Evolutionary conservation across 495 filamentous ascomycete genomes (phyloP), one percentile per base, ranked within the genome.

Genomic region (Daldinia childiae): DNA sequence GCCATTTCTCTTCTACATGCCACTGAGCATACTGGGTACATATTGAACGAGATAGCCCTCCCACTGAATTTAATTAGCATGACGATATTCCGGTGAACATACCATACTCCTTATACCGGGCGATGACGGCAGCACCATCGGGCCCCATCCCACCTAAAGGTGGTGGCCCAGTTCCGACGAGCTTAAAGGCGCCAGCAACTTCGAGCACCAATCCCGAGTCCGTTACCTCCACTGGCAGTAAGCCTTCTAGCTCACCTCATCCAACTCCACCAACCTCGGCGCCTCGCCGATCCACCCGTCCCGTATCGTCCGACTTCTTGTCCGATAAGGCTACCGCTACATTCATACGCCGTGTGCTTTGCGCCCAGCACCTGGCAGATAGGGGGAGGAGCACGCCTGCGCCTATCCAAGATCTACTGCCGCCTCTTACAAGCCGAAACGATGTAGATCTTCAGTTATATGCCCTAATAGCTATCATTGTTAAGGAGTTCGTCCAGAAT

Each of bases 371-470:
- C n/a, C 73, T 79, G 36, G 76, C 79, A 43, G 82, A 85, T 78
- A 83, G 82, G 66, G 84, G 77, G 59, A 76, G 68, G 68, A 73
- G 62, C 41, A 73, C 81, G 26, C 77, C 82, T 24, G 68, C 77
- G 26, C 79, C 84, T 8, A 83, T 96, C 64, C 88, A 95, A 55
- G 92, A 94, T 68, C 83, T 97, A 29, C 80, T 99, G 43, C 95
- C 95, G 38, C 93, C 94, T 21, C 86, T 99, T 71, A 97, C 95
- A 19, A 94, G 92, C 80, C 93, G 91, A 63, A 95, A 97, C 77
- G 92, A 94, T 64, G 88, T 97, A 64, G 95, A 99, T 75, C 81
- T 93, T 65, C 91, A 99, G 77, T 86, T 99, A 30, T 99, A 98
- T 76, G 95, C 93, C 12, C 84, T 98, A 27, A 86, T 99, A 60